phyloP scores from a whole-genome alignment of 2,329 filamentous ascomycete species.

The Conoideocrella luteorostrata region DNA sequence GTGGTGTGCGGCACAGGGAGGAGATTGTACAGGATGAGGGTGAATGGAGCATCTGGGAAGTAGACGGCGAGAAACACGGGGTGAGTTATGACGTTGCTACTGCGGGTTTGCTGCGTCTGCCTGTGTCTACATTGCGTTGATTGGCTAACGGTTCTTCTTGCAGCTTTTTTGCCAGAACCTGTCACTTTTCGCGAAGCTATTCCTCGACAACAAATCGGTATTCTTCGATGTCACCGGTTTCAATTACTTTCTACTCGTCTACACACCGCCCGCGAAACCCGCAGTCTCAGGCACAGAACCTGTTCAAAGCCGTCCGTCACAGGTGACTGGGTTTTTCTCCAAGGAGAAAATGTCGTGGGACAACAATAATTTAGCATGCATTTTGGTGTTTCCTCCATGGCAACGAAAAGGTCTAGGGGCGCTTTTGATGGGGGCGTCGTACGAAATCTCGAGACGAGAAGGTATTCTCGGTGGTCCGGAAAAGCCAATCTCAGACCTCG shows the following conservation, averaged over 20 bases:
- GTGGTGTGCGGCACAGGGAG: constrained; percentile 32
- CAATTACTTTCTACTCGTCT: constrained; percentile 87
- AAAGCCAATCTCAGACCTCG: constrained; percentile 83
- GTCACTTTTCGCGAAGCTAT: constrained; percentile 92
- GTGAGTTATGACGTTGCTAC: constrained; percentile 33
- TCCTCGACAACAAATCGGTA: constrained; percentile 95
- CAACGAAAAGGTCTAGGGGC: constrained; percentile 84
- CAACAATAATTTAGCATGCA: constrained; percentile 95
- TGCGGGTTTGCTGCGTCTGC: background rate
- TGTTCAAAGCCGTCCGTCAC: constrained; percentile 16
- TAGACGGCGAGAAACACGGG: constrained; percentile 81
- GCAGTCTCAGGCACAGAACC: constrained; percentile 8
- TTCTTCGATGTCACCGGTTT: constrained; percentile 96
- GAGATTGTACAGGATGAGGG: constrained; percentile 52
- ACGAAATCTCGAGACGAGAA: constrained; percentile 82
- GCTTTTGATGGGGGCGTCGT: constrained; percentile 86
- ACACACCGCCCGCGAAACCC: constrained; percentile 43
- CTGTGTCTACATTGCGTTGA: background rate
- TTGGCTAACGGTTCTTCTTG: background rate
- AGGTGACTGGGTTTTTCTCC: constrained; percentile 90
- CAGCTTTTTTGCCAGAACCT: constrained; percentile 89
- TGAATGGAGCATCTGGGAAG: constrained; percentile 82
- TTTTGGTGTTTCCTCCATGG: constrained; percentile 92
- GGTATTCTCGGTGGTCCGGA: constrained; percentile 84
- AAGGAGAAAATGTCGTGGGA: constrained; percentile 99